These are phyloP conservation scores for Apiotrichum laibachii DNA, from an alignment of 1,284 basidiomycete species.

Conservation along the genomic window DNA sequence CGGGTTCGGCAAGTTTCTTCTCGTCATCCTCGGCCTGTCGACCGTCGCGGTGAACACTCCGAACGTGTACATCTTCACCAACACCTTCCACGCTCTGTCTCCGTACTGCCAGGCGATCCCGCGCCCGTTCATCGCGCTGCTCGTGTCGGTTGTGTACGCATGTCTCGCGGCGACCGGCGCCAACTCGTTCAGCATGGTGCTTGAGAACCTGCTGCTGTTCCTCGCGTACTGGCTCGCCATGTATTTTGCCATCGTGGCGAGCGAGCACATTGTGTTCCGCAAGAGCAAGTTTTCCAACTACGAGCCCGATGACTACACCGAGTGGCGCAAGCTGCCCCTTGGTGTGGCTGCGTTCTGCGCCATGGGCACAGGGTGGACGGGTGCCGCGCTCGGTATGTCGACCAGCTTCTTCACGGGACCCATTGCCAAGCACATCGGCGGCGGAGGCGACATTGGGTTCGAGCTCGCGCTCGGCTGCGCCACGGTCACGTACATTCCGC, in stretches of 20 bases:
- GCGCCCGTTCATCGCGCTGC: conserved; percentile 40
- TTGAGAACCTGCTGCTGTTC: conserved; percentile 28
- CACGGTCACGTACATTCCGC: conserved; percentile 32
- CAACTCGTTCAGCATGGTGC: conserved; percentile 32
- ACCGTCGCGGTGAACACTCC: conserved; percentile 28
- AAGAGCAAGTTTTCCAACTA: conserved; percentile 41
- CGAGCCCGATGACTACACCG: conserved; percentile 47
- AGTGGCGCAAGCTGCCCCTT: conserved; percentile 35
- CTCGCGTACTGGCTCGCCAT: conserved; percentile 29
- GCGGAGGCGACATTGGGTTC: conserved; percentile 58
- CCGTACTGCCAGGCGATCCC: conserved; percentile 47
- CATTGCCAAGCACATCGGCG: conserved; percentile 53
- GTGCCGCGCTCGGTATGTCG: conserved; percentile 45
- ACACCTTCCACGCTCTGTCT: conserved; percentile 49
- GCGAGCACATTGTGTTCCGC: conserved; percentile 52
- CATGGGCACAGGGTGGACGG: conserved; percentile 7
- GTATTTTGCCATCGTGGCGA: conserved; percentile 37
- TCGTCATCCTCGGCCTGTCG: conserved; percentile 22
- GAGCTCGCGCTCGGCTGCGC: conserved; percentile 48
- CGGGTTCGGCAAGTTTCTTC: conserved; percentile 42
- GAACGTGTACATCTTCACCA: conserved; percentile 48
- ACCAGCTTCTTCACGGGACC: conserved; percentile 58
- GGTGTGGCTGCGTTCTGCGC: conserved; percentile 43
- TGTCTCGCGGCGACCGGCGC: conserved; percentile 49
- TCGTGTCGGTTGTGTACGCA: conserved; percentile 26